These are phyloP conservation scores for Penicillium longicatenatum DNA, from an alignment of 495 filamentous ascomycete genomes.

Conservation along the genomic window DNA sequence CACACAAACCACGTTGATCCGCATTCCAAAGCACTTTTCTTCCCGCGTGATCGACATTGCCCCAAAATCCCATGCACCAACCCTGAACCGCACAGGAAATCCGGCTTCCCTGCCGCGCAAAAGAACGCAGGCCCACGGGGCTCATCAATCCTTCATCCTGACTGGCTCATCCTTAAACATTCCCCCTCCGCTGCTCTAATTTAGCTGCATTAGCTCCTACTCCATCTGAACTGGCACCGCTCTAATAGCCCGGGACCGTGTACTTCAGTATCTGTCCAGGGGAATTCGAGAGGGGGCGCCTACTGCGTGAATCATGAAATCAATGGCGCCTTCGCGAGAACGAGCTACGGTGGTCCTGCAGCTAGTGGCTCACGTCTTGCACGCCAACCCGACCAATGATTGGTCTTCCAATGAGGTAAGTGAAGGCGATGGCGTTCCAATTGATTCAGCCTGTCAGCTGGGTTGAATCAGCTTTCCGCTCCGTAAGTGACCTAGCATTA, in stretches of 20 bases:
- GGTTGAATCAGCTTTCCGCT: neutral
- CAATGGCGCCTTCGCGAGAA: neutral
- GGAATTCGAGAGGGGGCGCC: neutral
- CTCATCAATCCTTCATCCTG: neutral
- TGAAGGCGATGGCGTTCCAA: neutral
- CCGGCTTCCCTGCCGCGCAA: neutral
- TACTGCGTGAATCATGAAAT: neutral
- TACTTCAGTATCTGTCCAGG: neutral
- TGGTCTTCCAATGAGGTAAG: neutral
- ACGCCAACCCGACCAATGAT: neutral
- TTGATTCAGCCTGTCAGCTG: neutral
- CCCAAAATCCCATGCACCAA: conserved; percentile 11
- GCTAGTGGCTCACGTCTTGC: neutral
- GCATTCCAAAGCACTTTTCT: conserved; percentile 30
- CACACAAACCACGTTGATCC: conserved; percentile 30
- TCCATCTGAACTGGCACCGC: conserved; percentile 14
- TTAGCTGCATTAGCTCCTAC: conserved; percentile 14
- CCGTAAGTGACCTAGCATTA: neutral
- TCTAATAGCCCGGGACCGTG: neutral
- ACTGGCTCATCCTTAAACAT: neutral
- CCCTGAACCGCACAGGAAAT: neutral
- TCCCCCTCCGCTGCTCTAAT: neutral
- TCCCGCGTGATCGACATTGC: conserved; percentile 45
- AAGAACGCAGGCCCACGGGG: neutral
- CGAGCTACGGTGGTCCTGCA: no score